Base-by-base conservation (phyloP, 108 stramenopile genomes). In the Pseudonitzschia delicatissima region DNA sequence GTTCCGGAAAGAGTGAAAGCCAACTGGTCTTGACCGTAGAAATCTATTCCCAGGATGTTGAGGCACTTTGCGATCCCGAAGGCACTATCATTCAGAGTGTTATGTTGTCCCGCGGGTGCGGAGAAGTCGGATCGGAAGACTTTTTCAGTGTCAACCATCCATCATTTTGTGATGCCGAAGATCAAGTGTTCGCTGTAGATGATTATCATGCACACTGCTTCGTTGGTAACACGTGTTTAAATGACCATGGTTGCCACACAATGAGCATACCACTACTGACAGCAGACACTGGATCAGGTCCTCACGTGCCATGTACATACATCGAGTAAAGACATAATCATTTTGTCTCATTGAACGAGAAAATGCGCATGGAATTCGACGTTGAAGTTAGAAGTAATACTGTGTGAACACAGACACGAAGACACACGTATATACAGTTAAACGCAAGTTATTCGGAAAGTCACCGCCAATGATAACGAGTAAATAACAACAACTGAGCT, bases 101-200 rank as follows among this genome's bases (percentile, higher is more conserved):
- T 18, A 61, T 61, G 60, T 27, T 61, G 36, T 61, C 60, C 6
- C 60, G 60, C 6, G 60, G 60, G 7, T 61, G 60, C 25, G 60
- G 60, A 40, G 39, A 61, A n/a, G 37, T 39, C 39, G 60, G 60
- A 40, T 39, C 60, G 21, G 39, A 61, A 5, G 8, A 18, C 11
- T 61, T 61, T 26, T 23, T 18, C 20, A 18, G 37, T n/a, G 20
- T 40, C 4, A 61, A 61, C 25, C 31, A 61, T 26, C 39, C 26
- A 2, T 37, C 36, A 23, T 61, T 61, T 42, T 61, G 60, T 20
- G 39, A 61, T 21, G 35, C 5, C 4, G 15, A 27, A 15, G 39
- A 37, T 12, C 60, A 61, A 42, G 34, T 61, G 18, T 61, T 61
- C n/a, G 23, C 26, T 26, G 39, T 23, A 15, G 60, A 61, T 40